These are phyloP conservation scores for Craspedostauros australis DNA, from an alignment of 108 stramenopile species.

Conservation along the genomic window DNA sequence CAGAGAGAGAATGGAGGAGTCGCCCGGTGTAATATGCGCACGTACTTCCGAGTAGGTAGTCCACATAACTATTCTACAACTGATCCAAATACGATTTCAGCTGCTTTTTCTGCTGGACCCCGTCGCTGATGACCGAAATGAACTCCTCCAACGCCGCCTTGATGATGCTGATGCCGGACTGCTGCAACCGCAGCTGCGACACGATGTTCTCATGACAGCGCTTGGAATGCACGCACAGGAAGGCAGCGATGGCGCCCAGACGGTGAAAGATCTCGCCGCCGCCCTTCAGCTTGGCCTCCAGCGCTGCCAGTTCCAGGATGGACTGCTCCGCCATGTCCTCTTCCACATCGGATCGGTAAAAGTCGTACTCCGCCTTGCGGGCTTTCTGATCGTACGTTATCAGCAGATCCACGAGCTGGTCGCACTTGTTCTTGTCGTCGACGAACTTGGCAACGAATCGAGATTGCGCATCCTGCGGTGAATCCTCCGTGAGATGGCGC, in stretches of 20 bases:
- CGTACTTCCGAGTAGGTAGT: too few relatives aligned
- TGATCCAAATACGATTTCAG: slow-evolving; percentile 10
- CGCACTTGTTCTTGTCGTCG: slow-evolving; percentile 66
- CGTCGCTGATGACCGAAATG: slow-evolving; percentile 12
- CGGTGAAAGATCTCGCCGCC: slow-evolving; percentile 79
- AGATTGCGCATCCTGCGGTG: slow-evolving; percentile 56
- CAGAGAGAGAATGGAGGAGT: too few relatives aligned
- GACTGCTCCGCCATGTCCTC: slow-evolving; percentile 39
- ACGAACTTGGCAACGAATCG: slow-evolving; percentile 68
- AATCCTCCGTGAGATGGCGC: slow-evolving; percentile 46
- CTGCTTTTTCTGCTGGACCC: slow-evolving; percentile 4
- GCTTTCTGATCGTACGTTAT: slow-evolving; percentile 62
- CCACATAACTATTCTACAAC: too few relatives aligned
- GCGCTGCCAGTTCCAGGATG: slow-evolving; percentile 43
- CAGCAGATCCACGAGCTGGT: slow-evolving; percentile 66
- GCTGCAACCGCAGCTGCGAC: slow-evolving; percentile 45
- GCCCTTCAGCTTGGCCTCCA: slow-evolving; percentile 66
- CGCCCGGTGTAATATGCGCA: too few relatives aligned
- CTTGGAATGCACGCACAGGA: slow-evolving; percentile 53
- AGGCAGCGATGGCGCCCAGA: slow-evolving; percentile 57
- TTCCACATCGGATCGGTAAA: slow-evolving; percentile 50
- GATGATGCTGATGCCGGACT: slow-evolving; percentile 57
- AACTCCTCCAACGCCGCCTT: slow-evolving; percentile 36
- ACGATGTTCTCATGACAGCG: slow-evolving; percentile 61
- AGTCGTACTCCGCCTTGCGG: slow-evolving; percentile 69